Base-by-base conservation (phyloP, 2,329 filamentous ascomycete genomes). In the Xylaria sp. region DNA sequence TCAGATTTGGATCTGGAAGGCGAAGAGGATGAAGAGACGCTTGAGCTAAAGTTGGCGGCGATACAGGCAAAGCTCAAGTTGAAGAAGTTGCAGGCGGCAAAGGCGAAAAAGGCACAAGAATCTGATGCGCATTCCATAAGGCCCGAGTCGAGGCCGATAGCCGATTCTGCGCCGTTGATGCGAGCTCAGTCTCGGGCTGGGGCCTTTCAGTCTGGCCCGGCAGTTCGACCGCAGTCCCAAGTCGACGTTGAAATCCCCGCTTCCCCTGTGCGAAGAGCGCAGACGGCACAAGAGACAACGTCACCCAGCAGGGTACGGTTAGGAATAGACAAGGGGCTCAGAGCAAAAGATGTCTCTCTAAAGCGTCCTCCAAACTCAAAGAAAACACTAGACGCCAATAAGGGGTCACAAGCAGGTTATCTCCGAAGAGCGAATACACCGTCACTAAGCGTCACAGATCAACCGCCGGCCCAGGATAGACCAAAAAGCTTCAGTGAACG, bases 261-360 rank as follows among this genome's bases (percentile, higher is more conserved):
- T 3, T 91, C 89, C 9, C 88, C 94, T 0, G 91, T 95, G 4
- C 90, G 85, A 81, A 79, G 88, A 82, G 72, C 83, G 73, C 80
- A 84, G 78, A 79, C 83, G 15, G 77, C 80, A 0, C 76, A 83
- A 1, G 82, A 87, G 15, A 90, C 89, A 41, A 88, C 86, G 30
- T 97, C 94, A 1, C 95, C 96, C 0, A 91, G 91, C 61, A 86
- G 94, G 68, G 87, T 96, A 15, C 80, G 93, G 20, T 80, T 98
- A 18, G 95, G 96, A 5, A 97, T 98, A 69, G 94, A 97, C 80
- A 97, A 97, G 78, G 94, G 93, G 0, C 82, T 94, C 41, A 91
- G 86, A 73, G 94, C 91, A 1, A 88, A 88, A 66, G 93, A 97
- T 74, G 85, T 98, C 36, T 97, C 94, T 3, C 82, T 98, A 32